Base-by-base conservation (phyloP, 106 monocot species). In the Apostasia ramifera region DNA sequence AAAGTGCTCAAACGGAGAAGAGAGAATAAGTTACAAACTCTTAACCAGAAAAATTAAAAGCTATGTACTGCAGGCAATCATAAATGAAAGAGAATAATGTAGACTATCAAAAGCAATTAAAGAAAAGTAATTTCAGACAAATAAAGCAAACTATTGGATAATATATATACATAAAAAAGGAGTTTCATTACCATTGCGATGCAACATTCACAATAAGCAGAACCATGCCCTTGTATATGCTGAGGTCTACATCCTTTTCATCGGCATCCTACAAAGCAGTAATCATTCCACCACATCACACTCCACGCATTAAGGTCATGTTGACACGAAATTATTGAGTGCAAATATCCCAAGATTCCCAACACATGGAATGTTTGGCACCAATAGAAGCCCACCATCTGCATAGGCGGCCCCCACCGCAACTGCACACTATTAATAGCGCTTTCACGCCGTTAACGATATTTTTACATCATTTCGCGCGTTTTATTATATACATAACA, bases 171-270 rank as follows among this genome's bases (percentile, higher is more conserved):
- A 26, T 26, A 26, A 26, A 26, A 26, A 26, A 26, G 26, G 26
- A 10, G 11, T 37, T 3, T 3, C 1, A 7, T 46, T 80, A 89
- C 89, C 89, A 90, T 64, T 90, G 68, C 46, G 89, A 90, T 43
- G 89, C 89, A 66, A 90, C 89, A 76, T 90, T 90, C 11, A 90
- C 89, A 51, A 90, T 83, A 14, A 90, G 80, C 61, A 85, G 72
- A 51, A 81, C 89, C 75, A 85, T 90, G 26, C 89, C 89, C 62
- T 90, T 90, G 83, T 90, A 90, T 5, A 46, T 81, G 80, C 81
- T 86, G 12, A 90, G 85, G 47, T 90, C 83, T 14, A 85, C 80
- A 75, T 90, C 89, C 61, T 83, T 80, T 12, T 83, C 89, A 42
- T 46, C 78, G 12, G 80, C 83, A 83, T 89, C 89, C 89, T 89